These are phyloP conservation scores for Codiaeum variegatum DNA, from an alignment of 441 rosid genomes.

Conservation along the genomic window DNA sequence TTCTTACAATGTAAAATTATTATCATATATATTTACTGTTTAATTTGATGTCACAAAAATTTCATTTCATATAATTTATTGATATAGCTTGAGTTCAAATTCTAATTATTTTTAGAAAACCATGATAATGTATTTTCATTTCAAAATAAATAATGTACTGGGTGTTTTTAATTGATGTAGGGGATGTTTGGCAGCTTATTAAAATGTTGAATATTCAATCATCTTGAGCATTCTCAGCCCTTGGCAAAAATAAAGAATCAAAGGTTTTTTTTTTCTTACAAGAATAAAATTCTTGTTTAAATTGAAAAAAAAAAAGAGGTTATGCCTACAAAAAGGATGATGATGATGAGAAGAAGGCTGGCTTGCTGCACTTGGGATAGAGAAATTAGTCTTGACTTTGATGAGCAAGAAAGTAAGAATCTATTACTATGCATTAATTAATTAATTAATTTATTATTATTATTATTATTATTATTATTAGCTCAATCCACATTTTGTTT, in stretches of 20 bases:
- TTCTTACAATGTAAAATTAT: no score
- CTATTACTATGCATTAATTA: neutral
- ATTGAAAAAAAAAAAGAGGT: neutral
- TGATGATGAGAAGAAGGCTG: constrained; percentile 19
- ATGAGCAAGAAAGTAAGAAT: constrained; percentile 67
- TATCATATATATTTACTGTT: no score
- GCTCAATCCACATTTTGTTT: neutral
- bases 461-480: no score
- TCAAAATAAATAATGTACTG: neutral
- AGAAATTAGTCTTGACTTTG: constrained; percentile 1
- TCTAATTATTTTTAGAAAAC: no score
- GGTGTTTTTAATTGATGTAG: neutral
- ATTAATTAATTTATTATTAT: no score
- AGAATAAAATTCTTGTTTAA: neutral
- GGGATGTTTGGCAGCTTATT: neutral
- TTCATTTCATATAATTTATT: no score
- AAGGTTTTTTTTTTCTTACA: no score
- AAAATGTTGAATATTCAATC: neutral
- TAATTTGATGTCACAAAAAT: no score
- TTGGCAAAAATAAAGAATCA: neutral
- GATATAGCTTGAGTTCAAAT: no score
- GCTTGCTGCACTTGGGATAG: constrained; percentile 20
- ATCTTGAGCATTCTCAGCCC: neutral
- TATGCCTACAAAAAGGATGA: constrained; percentile 1
- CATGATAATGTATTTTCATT: no score